phyloP scores from a whole-genome alignment of 352 stramenopile genomes.

The Thraustochytrium striatum region DNA sequence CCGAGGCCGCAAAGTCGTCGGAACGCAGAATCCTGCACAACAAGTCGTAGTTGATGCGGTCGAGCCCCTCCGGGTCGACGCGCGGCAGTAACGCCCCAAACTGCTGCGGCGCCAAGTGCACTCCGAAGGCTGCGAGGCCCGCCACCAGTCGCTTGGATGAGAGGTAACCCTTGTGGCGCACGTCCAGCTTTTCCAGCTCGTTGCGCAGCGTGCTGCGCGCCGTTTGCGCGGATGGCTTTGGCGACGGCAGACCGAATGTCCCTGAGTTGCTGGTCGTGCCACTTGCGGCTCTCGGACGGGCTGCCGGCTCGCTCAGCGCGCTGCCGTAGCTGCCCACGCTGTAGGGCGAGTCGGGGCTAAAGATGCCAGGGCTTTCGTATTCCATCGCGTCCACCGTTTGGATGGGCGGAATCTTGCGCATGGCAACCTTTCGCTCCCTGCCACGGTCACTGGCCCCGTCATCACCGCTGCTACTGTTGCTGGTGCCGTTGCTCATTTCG shows the following conservation, averaged over 20 bases:
- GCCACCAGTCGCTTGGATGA: slow-evolving; percentile 2
- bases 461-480: too few relatives aligned
- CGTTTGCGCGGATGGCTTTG: not conserved
- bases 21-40: slow-evolving; percentile 37
- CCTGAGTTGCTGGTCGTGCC: slow-evolving; percentile 18
- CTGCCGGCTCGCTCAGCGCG: too few relatives aligned
- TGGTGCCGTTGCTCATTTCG: too few relatives aligned
- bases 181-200: slow-evolving; percentile 28
- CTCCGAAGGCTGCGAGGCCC: slow-evolving; percentile 7
- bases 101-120: slow-evolving; percentile 8
- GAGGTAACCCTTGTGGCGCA: slow-evolving; percentile 17
- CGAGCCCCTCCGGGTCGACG: slow-evolving; percentile 20
- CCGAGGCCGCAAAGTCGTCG: not conserved
- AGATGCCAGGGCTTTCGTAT: too few relatives aligned
- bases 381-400: too few relatives aligned
- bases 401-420: too few relatives aligned
- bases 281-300: too few relatives aligned
- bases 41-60: slow-evolving; percentile 9
- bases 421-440: too few relatives aligned
- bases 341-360: too few relatives aligned
- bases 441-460: too few relatives aligned
- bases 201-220: not conserved
- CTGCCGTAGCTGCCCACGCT: too few relatives aligned
- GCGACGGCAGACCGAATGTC: slow-evolving; percentile 9
- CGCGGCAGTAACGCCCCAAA: slow-evolving; percentile 2